Evolutionary conservation across 2,329 filamentous ascomycete species (phyloP).

Genomic region (Calonectria honghensis): DNA sequence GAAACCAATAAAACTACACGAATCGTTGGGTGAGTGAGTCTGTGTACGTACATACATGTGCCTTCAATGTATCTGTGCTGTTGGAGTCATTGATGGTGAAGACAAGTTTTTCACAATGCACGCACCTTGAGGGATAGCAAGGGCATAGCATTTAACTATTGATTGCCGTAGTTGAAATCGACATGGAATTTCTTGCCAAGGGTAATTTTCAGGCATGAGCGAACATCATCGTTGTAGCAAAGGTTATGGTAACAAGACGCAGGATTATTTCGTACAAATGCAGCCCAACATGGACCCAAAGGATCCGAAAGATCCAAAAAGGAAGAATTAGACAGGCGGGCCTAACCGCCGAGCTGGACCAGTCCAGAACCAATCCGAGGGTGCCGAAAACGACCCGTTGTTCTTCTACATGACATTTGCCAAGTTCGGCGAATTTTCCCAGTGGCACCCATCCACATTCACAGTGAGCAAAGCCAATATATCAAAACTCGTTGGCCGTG

Average conservation of each 20-base stretch:
- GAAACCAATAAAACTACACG: constrained; percentile 24
- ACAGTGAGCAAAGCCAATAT: constrained; percentile 55
- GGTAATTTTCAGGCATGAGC: no score
- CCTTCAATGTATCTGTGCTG: not conserved
- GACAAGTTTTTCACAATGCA: not conserved
- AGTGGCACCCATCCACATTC: constrained; percentile 59
- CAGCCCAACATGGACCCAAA: not conserved
- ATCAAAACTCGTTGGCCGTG: constrained; percentile 53
- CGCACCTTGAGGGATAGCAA: not conserved
- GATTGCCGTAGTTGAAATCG: not conserved
- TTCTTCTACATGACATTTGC: constrained; percentile 59
- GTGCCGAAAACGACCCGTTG: constrained; percentile 41
- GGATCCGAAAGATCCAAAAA: not conserved
- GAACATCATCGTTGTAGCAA: not conserved
- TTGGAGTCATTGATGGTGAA: constrained; percentile 2
- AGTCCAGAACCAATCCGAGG: not conserved
- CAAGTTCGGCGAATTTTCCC: constrained; percentile 59
- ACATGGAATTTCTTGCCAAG: not conserved
- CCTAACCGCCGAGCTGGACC: not conserved
- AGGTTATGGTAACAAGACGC: not conserved
- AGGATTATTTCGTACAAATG: not conserved
- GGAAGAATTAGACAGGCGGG: not conserved
- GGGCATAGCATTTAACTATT: not conserved
- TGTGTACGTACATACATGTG: not conserved
- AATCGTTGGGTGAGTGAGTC: not conserved